Percentiles rank a stretch among this genome's conserved stretches.
phyloP scores from a whole-genome alignment of 192 early-diverging fungal species.

The Phycomyces nitens region DNA sequence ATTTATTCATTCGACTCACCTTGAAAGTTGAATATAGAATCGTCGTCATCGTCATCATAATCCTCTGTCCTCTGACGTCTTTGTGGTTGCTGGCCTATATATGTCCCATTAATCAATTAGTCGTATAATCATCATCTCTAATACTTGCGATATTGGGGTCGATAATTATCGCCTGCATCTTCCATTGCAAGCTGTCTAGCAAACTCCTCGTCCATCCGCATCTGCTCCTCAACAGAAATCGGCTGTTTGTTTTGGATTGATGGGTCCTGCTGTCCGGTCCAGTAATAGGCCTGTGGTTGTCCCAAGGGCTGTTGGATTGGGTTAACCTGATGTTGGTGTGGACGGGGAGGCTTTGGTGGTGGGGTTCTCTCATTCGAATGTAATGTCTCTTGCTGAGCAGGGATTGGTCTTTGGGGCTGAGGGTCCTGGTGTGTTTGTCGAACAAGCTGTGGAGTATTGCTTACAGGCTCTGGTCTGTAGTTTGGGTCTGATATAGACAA shows the following conservation, averaged over 20 bases:
- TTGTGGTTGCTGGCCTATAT: conserved; percentile 4
- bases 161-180: conserved; percentile 36
- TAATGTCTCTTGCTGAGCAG: no score
- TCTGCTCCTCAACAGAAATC: conserved; percentile 44
- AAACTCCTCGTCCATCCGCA: conserved; percentile 54
- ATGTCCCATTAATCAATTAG: background rate
- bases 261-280: no score
- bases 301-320: no score
- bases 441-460: background rate
- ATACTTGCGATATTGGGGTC: conserved; percentile 12
- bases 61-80: conserved; percentile 14
- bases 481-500: conserved; percentile 53
- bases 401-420: no score
- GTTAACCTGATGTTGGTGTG: background rate
- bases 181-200: conserved; percentile 47
- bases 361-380: no score
- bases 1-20: no score
- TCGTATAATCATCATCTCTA: background rate
- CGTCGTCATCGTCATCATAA: conserved; percentile 11
- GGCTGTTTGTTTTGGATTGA: no score
- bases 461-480: conserved; percentile 36
- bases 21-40: conserved; percentile 32
- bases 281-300: no score
- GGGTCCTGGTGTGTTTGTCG: background rate
- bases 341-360: background rate